Evolutionary conservation across 371 early-diverging fungal genomes (phyloP).

Genomic region (Mucor circinelloides): DNA sequence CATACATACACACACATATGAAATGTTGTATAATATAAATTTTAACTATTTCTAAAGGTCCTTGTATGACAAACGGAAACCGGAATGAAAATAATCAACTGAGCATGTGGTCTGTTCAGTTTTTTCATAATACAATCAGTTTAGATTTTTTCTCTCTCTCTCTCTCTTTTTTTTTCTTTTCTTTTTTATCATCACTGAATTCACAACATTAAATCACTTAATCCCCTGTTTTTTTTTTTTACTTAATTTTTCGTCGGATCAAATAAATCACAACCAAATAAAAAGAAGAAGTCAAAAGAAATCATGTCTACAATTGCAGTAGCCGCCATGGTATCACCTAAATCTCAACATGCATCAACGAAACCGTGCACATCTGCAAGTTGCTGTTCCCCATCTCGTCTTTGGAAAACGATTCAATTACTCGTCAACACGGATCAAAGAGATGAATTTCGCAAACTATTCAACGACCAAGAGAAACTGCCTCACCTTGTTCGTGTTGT

Average conservation of each 20-base stretch:
- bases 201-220: not conserved
- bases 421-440: constrained; percentile 30
- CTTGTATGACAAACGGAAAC: constrained; percentile 13
- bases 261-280: not conserved
- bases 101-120: constrained; percentile 13
- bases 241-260: not conserved
- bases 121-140: not conserved
- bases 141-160: constrained; percentile 3
- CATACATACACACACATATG: too few relatives aligned
- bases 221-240: not conserved
- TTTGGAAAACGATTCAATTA: constrained; percentile 35
- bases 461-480: constrained; percentile 9
- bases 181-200: not conserved
- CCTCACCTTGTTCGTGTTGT: constrained; percentile 31
- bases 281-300: not conserved
- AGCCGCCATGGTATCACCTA: constrained; percentile 13
- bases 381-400: constrained; percentile 28
- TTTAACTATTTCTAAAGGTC: not conserved
- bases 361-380: constrained; percentile 35
- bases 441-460: constrained; percentile 31
- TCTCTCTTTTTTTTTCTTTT: constrained; percentile 3
- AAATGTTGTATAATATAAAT: too few relatives aligned
- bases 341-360: constrained; percentile 28
- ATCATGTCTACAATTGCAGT: constrained; percentile 11
- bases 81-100: constrained; percentile 13